phyloP scores from a whole-genome alignment of 169 alveolate genomes.

The Plasmodium sp. region DNA sequence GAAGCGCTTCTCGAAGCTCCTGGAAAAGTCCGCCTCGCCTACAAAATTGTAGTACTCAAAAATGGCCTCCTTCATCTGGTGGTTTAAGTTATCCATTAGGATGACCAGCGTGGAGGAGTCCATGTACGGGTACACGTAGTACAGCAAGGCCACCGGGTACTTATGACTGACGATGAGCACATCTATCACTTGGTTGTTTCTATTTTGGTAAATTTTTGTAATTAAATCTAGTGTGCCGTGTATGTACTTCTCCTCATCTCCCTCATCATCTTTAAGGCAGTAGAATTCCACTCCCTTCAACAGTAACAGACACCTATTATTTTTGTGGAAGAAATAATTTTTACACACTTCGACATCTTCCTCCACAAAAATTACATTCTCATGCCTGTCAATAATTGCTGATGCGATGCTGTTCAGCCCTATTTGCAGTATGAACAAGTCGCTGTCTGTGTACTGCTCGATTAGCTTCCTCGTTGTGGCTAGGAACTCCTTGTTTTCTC shows the following conservation, averaged over 20 bases:
- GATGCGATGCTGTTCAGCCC: slow-evolving; percentile 64
- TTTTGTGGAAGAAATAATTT: slow-evolving; percentile 34
- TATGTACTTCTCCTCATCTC: background rate
- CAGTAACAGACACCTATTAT: slow-evolving; percentile 26
- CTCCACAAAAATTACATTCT: slow-evolving; percentile 50
- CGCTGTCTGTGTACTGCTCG: slow-evolving; percentile 15
- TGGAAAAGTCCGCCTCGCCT: slow-evolving; percentile 70
- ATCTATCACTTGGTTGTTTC: slow-evolving; percentile 48
- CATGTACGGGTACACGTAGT: slow-evolving; percentile 49
- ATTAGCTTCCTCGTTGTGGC: slow-evolving; percentile 16
- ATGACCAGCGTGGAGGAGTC: slow-evolving; percentile 59
- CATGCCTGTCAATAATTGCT: slow-evolving; percentile 15
- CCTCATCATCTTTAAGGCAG: slow-evolving; percentile 3
- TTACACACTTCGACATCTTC: slow-evolving; percentile 46
- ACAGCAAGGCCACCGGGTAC: slow-evolving; percentile 51
- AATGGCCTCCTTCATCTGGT: slow-evolving; percentile 58
- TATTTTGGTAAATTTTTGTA: slow-evolving; percentile 46
- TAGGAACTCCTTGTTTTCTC: slow-evolving; percentile 48
- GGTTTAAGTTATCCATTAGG: slow-evolving; percentile 65
- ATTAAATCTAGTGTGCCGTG: slow-evolving; percentile 43
- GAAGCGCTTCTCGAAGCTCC: slow-evolving; percentile 1
- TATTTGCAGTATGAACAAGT: slow-evolving; percentile 41
- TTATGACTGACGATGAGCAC: slow-evolving; percentile 29
- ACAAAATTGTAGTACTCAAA: slow-evolving; percentile 51
- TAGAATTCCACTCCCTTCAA: slow-evolving; percentile 39